Evolutionary conservation across 192 early-diverging fungal genomes (phyloP), one percentile per base, ranked within the genome.

Genomic region (Helicostylum pulchrum): DNA sequence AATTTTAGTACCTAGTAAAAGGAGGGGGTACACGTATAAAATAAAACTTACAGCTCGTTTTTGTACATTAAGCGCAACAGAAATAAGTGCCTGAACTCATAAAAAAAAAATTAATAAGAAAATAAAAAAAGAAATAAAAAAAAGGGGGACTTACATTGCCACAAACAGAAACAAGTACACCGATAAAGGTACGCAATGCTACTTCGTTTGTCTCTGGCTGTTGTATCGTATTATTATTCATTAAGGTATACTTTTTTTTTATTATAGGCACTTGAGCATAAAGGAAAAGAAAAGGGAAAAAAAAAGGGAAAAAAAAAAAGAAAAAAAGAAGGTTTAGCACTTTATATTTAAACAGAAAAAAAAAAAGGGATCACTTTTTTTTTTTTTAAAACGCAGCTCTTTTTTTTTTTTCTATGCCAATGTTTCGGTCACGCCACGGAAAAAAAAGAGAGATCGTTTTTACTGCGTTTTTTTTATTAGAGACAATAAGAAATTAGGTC

Each of bases 61-160:
- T 71, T 90, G 89, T 19, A 90, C 62, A 67, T 90, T 90, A 42
- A 90, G 76, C 0, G 87, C 88, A 5, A 85, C 70, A 3, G 87
- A 89, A 21, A 90, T 90, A 20, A 85, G 72, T 56, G 84, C 76
- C 83, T 85, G 65, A 9, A 26, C 19, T 53, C 9, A 26, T 19
- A 31, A 42, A 14, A 9, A 64, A 53, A 48, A 31, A 23, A 39
- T 32, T 8, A 61, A 46, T 15, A 30, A 36, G 21, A 10, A 47
- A 5, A 56, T 26, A 31, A 45, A 43, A 21, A 17, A 51, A 50
- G 51, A 48, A 15, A 61, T 19, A 30, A 36, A 4, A 21, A 23
- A 8, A 47, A 50, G 30, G 3, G 10, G 53, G 23, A 59, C 79
- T 70, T 76, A 85, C 83, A 70, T 87, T 87, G 42, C 86, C 86